Evolutionary conservation across 768 basidiomycete genomes (phyloP).

Genomic region (Psilocybe cubensis): DNA sequence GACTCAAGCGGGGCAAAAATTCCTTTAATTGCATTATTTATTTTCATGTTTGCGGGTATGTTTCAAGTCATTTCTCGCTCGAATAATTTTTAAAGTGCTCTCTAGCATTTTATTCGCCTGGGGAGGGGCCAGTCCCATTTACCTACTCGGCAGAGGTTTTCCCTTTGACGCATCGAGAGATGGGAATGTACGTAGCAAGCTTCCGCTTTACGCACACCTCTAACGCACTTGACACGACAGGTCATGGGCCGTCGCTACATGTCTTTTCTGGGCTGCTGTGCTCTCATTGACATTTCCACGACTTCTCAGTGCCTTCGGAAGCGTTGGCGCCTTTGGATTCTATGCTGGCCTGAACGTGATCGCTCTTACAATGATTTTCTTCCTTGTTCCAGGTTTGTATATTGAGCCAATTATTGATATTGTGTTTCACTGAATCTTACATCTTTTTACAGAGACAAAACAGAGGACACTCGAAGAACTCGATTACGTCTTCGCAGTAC

Average conservation of each 20-base stretch:
- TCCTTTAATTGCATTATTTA: slow-evolving; percentile 44
- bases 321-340: slow-evolving; percentile 57
- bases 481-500: slow-evolving; percentile 57
- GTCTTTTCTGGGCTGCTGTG: slow-evolving; percentile 57
- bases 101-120: slow-evolving; percentile 77
- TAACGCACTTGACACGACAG: slow-evolving; percentile 33
- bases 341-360: slow-evolving; percentile 55
- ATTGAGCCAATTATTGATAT: background rate
- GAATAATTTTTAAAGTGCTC: background rate
- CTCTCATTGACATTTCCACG: slow-evolving; percentile 63
- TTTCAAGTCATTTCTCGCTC: background rate
- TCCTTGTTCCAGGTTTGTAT: slow-evolving; percentile 52
- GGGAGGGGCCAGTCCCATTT: slow-evolving; percentile 91
- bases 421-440: background rate
- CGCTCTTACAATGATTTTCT: slow-evolving; percentile 59
- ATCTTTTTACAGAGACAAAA: slow-evolving; percentile 45
- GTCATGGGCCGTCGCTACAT: slow-evolving; percentile 59
- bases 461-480: slow-evolving; percentile 55
- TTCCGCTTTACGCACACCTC: slow-evolving; percentile 29
- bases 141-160: slow-evolving; percentile 93
- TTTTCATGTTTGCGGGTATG: slow-evolving; percentile 47
- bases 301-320: slow-evolving; percentile 47
- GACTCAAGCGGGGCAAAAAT: slow-evolving; percentile 37
- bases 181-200: slow-evolving; percentile 46
- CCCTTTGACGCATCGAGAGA: slow-evolving; percentile 79